phyloP scores from a whole-genome alignment of 2,329 filamentous ascomycete species.

The Xylariaceae sp. region DNA sequence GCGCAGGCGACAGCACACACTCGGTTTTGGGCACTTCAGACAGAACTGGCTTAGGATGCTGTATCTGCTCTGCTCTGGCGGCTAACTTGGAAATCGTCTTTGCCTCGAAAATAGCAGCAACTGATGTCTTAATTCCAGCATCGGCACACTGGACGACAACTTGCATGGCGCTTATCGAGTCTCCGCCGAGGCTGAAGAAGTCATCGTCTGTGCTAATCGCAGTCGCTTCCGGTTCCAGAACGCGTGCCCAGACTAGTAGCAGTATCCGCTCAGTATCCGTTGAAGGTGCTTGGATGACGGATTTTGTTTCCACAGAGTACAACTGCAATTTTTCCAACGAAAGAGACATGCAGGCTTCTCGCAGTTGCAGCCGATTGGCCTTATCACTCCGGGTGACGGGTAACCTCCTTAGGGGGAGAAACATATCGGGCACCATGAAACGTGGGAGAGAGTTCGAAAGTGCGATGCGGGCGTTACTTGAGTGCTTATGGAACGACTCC shows the following conservation, averaged over 20 bases:
- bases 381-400: slow-evolving; percentile 29
- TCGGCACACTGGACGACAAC: slow-evolving; percentile 37
- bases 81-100: slow-evolving; percentile 24
- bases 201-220: slow-evolving; percentile 30
- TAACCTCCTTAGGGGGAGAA: slow-evolving; percentile 25
- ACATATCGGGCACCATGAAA: slow-evolving; percentile 35
- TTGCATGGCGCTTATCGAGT: slow-evolving; percentile 43
- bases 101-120: slow-evolving; percentile 12
- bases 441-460: slow-evolving; percentile 20
- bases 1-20: slow-evolving; percentile 42
- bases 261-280: slow-evolving; percentile 4
- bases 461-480: neutral
- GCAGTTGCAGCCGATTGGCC: slow-evolving; percentile 26
- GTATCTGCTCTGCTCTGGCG: slow-evolving; percentile 27
- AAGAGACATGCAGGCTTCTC: slow-evolving; percentile 30
- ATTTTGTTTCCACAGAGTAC: neutral
- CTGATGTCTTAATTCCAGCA: slow-evolving; percentile 27
- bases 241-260: slow-evolving; percentile 35
- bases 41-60: neutral
- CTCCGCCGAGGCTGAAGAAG: slow-evolving; percentile 40
- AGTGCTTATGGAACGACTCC: slow-evolving; percentile 7
- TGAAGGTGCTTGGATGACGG: slow-evolving; percentile 1
- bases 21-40: slow-evolving; percentile 5
- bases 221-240: slow-evolving; percentile 35
- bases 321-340: slow-evolving; percentile 4